These are phyloP conservation scores for Bathelium albidoporum DNA, from an alignment of 495 filamentous ascomycete genomes.

Conservation along the genomic window DNA sequence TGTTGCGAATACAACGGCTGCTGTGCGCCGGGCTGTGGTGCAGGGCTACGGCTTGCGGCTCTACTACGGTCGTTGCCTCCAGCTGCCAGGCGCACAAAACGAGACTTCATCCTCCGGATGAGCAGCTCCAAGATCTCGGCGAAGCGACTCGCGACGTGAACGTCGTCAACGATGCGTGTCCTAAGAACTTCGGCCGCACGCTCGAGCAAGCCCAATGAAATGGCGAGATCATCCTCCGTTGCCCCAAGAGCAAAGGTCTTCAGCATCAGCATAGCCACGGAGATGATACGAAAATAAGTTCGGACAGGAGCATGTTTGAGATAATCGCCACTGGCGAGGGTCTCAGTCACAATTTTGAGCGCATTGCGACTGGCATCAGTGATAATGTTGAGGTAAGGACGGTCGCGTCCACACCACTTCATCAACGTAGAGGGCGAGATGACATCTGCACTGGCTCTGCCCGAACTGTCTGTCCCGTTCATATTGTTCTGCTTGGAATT, in stretches of 20 bases:
- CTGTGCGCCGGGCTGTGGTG: not conserved
- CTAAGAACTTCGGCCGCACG: slow-evolving; percentile 67
- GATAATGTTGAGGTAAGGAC: slow-evolving; percentile 78
- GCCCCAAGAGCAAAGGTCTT: slow-evolving; percentile 93
- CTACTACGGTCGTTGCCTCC: slow-evolving; percentile 21
- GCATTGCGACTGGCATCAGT: slow-evolving; percentile 79
- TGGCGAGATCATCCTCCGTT: slow-evolving; percentile 73
- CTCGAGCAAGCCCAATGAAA: slow-evolving; percentile 74
- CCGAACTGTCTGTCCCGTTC: not conserved
- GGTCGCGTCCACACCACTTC: slow-evolving; percentile 50
- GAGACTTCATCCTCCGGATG: slow-evolving; percentile 29
- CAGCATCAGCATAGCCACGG: slow-evolving; percentile 88
- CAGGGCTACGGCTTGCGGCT: slow-evolving; percentile 8
- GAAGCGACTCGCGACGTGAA: slow-evolving; percentile 88
- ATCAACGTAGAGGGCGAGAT: slow-evolving; percentile 43
- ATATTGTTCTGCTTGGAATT: slow-evolving; percentile 30
- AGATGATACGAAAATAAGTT: slow-evolving; percentile 90
- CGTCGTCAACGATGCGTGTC: slow-evolving; percentile 84
- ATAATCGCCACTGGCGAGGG: slow-evolving; percentile 68
- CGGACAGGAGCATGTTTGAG: slow-evolving; percentile 87
- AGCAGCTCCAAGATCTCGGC: slow-evolving; percentile 73
- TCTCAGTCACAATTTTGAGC: slow-evolving; percentile 70
- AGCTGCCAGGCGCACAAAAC: slow-evolving; percentile 30
- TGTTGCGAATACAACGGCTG: slow-evolving; percentile 7
- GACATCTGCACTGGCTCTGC: slow-evolving; percentile 32